Base-by-base conservation (phyloP, 768 basidiomycete genomes). In the Paxillus ammoniavirescens region DNA sequence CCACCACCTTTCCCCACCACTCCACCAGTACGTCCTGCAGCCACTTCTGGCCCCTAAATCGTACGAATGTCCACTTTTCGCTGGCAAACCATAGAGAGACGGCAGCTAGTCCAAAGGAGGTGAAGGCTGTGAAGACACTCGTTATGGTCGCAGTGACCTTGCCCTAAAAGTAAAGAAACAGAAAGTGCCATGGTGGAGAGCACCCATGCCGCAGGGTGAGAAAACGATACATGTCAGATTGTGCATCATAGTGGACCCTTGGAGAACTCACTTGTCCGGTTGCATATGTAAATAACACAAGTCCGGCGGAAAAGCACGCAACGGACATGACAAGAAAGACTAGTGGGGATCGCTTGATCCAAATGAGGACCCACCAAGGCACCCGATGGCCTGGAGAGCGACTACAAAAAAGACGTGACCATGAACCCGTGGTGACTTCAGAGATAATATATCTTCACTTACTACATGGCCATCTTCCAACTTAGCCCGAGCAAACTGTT, bases 381-480 rank as follows among this genome's bases (percentile, higher is more conserved):
- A 88, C 86, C 49, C 84, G 82, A 66, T 89, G 82, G 8, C 84
- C 82, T 17, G 87, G 87, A 36, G 86, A 87, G 50, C 87, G 87
- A 65, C 87, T 88, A 47, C 48, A 36, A 51, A 43, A 51, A 46
- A 9, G 38, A n/a, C n/a, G 50, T 56, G 9, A 59, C 35, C 47
- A 12, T 28, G n/a, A 40, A 18, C 13, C 12, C 5, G 14, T 44
- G 4, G 31, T 1, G 26, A 5, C 42, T 45, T 38, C 8, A 10
- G 42, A 53, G n/a, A 26, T 8, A 38, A 48, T 45, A 50, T 5
- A 49, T 57, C 38, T n/a, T 18, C 23, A 80, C 86, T 58, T 70
- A 89, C 87, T 90, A 90, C 85, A 89, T 87, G 0, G 87, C 86
- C 63, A 87, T 86, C 64, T 86, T 87, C 87, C 87, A 90, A 0